A percentile compares a stretch with the other conserved stretches of the same genome.
phyloP scores from a whole-genome alignment of 2,329 filamentous ascomycete genomes.

The Neopestalotiopsis sp. region DNA sequence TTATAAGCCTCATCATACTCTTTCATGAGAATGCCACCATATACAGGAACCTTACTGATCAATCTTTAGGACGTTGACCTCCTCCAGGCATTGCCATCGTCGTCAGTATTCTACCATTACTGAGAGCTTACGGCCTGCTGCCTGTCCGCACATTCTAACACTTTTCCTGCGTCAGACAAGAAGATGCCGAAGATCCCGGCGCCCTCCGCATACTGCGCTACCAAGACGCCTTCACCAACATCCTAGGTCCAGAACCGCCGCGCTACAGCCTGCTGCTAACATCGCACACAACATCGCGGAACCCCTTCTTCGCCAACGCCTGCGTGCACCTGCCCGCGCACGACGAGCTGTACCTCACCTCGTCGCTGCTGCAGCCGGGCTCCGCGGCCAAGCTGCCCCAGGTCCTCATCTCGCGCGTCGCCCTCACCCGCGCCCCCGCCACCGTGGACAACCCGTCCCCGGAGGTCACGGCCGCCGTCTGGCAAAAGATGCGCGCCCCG shows the following conservation, averaged over 20 bases:
- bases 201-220: background rate
- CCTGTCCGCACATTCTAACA: background rate
- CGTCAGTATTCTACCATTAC: background rate
- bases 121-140: background rate
- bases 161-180: background rate
- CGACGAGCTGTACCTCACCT: conserved; percentile 53
- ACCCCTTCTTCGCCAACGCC: conserved; percentile 52
- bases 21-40: background rate
- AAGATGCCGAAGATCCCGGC: background rate
- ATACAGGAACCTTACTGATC: background rate
- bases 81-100: background rate
- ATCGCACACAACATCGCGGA: conserved; percentile 39
- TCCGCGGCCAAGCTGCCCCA: conserved; percentile 44
- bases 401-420: conserved; percentile 51
- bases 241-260: background rate
- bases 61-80: background rate
- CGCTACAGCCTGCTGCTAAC: background rate
- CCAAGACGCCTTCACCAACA: background rate
- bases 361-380: conserved; percentile 45
- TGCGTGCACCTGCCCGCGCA: conserved; percentile 46
- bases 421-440: conserved; percentile 22
- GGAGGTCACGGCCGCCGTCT: conserved; percentile 40
- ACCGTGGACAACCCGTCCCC: background rate
- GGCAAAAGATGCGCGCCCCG: conserved; percentile 49
- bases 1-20: background rate